Evolutionary conservation across 768 basidiomycete genomes (phyloP), one percentile per base, ranked within the genome.

Genomic region (Saitozyma sp.): DNA sequence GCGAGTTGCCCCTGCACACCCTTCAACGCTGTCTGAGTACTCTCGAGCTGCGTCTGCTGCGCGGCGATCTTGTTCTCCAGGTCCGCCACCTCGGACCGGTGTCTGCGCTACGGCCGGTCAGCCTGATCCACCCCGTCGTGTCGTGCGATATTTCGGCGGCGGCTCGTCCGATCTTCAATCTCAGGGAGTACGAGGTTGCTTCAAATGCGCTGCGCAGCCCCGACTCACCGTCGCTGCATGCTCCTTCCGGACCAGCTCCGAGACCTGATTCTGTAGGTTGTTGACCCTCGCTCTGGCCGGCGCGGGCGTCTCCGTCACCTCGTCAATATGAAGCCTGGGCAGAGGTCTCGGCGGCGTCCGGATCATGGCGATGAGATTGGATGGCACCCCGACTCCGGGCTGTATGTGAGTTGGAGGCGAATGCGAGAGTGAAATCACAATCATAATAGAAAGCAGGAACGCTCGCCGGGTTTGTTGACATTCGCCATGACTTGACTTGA

Each of bases 211-310:
- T 29, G 29, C 6, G n/a, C n/a, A n/a, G n/a, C n/a, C n/a, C n/a
- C 2, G n/a, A 61, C 70, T 51, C 58, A 71, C 70, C 45, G 59
- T 61, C 9, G 58, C 29, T 7, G 53, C 59, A 51, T 73, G 71
- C 16, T 65, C 61, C 52, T 67, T 63, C 19, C 71, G 41, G 19
- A 73, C 67, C n/a, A 73, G 48, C 50, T 73, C 71, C n/a, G 64
- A 54, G 20, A 73, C 59, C 52, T 73, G 71, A 13, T 58, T 64
- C n/a, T 66, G 56, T 6, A 70, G 59, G 50, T 68, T 55, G 45
- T 64, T 63, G 51, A 73, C 59, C 54, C 69, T 59, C 1, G 71
- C 71, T 57, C 67, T 56, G 5, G 56, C 63, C 8, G 71, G 69
- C 1, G 55, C 71, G 13, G 71, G 71, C 16, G 71, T 73, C 41